A percentile compares a stretch with the other conserved stretches of the same genome.
Evolutionary conservation across 805 yeast species (phyloP).

Genomic region (Crinitomyces ghanaensis): DNA sequence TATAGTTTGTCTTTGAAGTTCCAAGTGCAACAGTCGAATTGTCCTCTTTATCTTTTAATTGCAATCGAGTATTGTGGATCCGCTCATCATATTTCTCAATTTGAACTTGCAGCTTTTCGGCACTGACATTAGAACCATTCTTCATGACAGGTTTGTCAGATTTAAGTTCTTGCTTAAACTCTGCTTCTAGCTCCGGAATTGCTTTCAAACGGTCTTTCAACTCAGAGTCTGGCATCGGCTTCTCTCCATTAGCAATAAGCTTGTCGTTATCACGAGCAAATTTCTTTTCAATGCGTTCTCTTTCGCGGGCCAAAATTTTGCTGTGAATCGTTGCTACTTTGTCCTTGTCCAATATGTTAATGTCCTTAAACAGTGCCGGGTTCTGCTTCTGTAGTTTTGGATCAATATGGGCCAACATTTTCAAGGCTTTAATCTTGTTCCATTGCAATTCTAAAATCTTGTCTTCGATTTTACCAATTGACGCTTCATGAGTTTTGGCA

Average conservation of each 20-base stretch:
- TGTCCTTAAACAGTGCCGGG: conserved; percentile 51
- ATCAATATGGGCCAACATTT: conserved; percentile 59
- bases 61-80: conserved; percentile 55
- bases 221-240: conserved; percentile 41
- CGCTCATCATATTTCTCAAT: conserved; percentile 62
- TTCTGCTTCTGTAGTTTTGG: conserved; percentile 38
- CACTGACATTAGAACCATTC: conserved; percentile 31
- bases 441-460: conserved; percentile 71
- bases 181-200: conserved; percentile 33
- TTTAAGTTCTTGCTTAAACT: conserved; percentile 45
- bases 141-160: conserved; percentile 44
- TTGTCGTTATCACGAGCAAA: conserved; percentile 72
- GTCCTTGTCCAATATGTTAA: conserved; percentile 55
- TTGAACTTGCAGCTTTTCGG: conserved; percentile 63
- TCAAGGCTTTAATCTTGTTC: conserved; percentile 67
- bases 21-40: conserved; percentile 88
- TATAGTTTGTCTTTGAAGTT: conserved; percentile 88
- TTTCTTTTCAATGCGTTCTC: conserved; percentile 52
- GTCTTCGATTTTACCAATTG: conserved; percentile 70
- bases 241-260: conserved; percentile 44
- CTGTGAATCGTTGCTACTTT: conserved; percentile 49
- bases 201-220: conserved; percentile 47
- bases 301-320: conserved; percentile 51
- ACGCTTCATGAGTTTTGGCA: conserved; percentile 68
- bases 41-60: conserved; percentile 84